Evolutionary conservation across 2,329 filamentous ascomycete species (phyloP), one percentile per base, ranked within the genome.

Genomic region (Phyllosticta capitalensis): DNA sequence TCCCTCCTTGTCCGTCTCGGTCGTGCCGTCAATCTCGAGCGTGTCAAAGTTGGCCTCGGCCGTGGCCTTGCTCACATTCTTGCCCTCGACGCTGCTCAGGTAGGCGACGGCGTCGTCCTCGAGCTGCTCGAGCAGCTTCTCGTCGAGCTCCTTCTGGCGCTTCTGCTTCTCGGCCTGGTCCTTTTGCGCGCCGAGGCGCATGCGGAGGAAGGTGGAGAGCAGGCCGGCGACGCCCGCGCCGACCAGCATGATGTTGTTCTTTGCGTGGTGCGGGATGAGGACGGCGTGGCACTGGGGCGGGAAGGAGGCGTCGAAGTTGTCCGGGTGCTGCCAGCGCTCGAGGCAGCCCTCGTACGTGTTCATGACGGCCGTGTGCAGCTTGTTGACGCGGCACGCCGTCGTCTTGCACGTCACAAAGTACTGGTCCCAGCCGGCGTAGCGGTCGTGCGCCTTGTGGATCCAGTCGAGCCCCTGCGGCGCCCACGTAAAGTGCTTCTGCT

Each of bases 51-150:
- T 45, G 38, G 38, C 38, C 38, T 45, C 38, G 38, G 38, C 38
- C 38, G 38, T 45, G 14, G 38, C 38, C 38, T 45, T 45, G 38
- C 38, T 45, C 14, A 45, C 38, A 45, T 45, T 45, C 56, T 54
- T 54, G 49, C n/a, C 49, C 54, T 60, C 30, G 7, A 53, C 49
- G 17, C 51, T 49, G 48, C 56, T 56, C 26, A 60, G 21, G 33
- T 56, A 60, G n/a, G 33, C 30, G n/a, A 56, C 54, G 30, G 51
- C 54, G 33, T 60, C 58, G 22, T 60, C 58, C 33, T 60, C 58
- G 12, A 56, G 56, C 33, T 45, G 49, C 17, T 59, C 24, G 6
- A 65, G 56, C 52, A 52, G 28, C 38, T 62, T 61, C 33, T 64
- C 12, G 9, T 56, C 50, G 12, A 53, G 38, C 48, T 63, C 60